Evolutionary conservation across 2,329 filamentous ascomycete species (phyloP).

Genomic region (Ophiosphaerella herpotricha): DNA sequence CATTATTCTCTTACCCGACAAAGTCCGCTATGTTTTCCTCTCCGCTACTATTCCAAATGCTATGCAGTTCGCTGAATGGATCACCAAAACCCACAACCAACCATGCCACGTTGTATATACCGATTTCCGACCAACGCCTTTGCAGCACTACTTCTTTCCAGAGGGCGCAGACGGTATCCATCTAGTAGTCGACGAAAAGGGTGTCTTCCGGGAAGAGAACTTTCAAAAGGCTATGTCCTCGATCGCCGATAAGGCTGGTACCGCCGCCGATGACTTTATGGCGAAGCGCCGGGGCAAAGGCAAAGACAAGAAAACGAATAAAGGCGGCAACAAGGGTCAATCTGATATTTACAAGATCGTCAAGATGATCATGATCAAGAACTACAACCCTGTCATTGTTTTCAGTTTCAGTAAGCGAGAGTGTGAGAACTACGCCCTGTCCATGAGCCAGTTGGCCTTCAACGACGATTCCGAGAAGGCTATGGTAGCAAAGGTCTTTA

Average conservation of each 20-base stretch:
- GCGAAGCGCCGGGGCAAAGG: conserved; percentile 84
- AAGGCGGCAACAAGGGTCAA: conserved; percentile 69
- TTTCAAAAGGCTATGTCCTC: conserved; percentile 95
- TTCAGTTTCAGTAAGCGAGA: conserved; percentile 99
- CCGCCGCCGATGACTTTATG: conserved; percentile 77
- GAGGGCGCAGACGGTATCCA: conserved; percentile 90
- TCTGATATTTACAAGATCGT: conserved; percentile 97
- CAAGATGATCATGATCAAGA: conserved; percentile 97
- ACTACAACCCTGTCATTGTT: conserved; percentile 96
- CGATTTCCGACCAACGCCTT: conserved; percentile 92
- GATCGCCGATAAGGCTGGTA: conserved; percentile 85
- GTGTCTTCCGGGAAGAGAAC: conserved; percentile 93
- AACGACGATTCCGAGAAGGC: conserved; percentile 95
- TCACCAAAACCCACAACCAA: conserved; percentile 95
- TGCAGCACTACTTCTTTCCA: conserved; percentile 98
- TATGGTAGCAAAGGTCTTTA: conserved; percentile 93
- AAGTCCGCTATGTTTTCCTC: conserved; percentile 97
- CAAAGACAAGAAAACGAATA: conserved; percentile 90
- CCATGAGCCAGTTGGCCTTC: conserved; percentile 86
- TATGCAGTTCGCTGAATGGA: conserved; percentile 99
- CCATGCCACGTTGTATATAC: conserved; percentile 99
- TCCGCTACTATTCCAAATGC: conserved; percentile 98
- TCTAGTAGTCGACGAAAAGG: conserved; percentile 94
- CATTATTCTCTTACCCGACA: conserved; percentile 95
- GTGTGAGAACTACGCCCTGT: conserved; percentile 86